Conservation (phyloP, 106 monocot species). For the Dioscorea alata region DNA sequence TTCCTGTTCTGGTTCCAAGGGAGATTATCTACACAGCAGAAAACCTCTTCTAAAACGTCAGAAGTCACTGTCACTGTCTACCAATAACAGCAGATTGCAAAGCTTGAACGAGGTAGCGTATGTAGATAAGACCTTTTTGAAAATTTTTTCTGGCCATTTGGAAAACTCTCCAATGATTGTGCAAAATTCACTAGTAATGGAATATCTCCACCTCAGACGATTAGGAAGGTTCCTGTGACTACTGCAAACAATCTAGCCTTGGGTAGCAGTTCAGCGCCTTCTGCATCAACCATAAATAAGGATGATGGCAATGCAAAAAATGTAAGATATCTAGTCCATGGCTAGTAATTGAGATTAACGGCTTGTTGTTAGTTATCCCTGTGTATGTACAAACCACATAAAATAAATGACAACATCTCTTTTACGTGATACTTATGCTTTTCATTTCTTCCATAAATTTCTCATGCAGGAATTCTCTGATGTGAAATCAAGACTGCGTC, state of each 20-base stretch:
- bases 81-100: slow-evolving; percentile 2
- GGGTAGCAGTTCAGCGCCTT: slow-evolving; percentile 6
- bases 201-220: slow-evolving; percentile 13
- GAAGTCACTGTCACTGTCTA: slow-evolving; percentile 13
- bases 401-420: not conserved
- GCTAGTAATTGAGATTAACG: too few species aligned
- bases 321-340: slow-evolving; percentile 21
- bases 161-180: slow-evolving; percentile 3
- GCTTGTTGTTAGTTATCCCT: too few species aligned
- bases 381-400: not conserved
- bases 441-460: not conserved
- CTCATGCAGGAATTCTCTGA: slow-evolving; percentile 51
- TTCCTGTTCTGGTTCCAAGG: slow-evolving; percentile 19
- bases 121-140: slow-evolving; percentile 12
- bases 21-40: slow-evolving; percentile 21
- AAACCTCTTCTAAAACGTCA: slow-evolving; percentile 12
- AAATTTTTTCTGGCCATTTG: not conserved
- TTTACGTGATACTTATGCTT: not conserved
- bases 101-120: slow-evolving; percentile 18
- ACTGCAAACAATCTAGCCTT: slow-evolving; percentile 8
- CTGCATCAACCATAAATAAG: slow-evolving; percentile 14
- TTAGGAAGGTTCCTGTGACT: not conserved
- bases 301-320: slow-evolving; percentile 21
- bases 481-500: slow-evolving; percentile 45
- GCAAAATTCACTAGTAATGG: slow-evolving; percentile 1